Evolutionary conservation across 2,329 filamentous ascomycete species (phyloP).

Genomic region (Colletotrichum ledebouriae): DNA sequence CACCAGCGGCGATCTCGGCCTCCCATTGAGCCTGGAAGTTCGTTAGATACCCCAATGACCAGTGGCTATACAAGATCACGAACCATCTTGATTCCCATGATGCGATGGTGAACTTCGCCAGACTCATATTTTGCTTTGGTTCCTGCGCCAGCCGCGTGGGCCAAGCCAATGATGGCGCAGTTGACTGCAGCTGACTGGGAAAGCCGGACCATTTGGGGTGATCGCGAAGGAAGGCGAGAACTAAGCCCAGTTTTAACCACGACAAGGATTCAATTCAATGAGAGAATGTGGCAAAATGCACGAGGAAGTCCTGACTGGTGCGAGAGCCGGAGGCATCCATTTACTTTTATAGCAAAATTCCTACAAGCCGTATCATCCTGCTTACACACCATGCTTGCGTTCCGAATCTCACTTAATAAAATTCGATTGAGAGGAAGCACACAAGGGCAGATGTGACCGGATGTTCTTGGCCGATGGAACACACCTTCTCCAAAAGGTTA

Average conservation of each 20-base stretch:
- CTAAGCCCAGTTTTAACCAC: not conserved
- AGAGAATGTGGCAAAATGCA: too few species aligned
- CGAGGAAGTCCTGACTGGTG: too few species aligned
- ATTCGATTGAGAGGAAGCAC: conserved; percentile 15
- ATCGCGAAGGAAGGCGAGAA: not conserved
- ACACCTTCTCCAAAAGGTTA: conserved; percentile 19
- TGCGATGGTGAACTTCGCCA: conserved; percentile 44
- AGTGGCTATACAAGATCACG: not conserved
- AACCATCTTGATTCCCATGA: conserved; percentile 48
- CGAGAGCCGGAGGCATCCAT: too few species aligned
- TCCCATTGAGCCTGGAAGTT: conserved; percentile 52
- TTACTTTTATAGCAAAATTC: too few species aligned
- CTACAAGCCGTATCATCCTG: too few species aligned
- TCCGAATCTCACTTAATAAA: not conserved
- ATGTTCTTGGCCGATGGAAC: conserved; percentile 21
- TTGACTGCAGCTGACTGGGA: conserved; percentile 40
- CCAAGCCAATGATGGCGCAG: conserved; percentile 44
- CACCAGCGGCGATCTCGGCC: conserved; percentile 50
- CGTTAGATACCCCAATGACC: not conserved
- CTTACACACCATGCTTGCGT: not conserved
- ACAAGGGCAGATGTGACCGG: conserved; percentile 21
- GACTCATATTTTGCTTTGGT: conserved; percentile 45
- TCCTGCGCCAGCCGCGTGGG: conserved; percentile 45
- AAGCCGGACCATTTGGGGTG: conserved; percentile 44
- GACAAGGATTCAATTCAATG: too few species aligned